A percentile compares a stretch with the other conserved stretches of the same genome.
phyloP scores from a whole-genome alignment of 1,284 basidiomycete species.

The Leccinum subrobustum region DNA sequence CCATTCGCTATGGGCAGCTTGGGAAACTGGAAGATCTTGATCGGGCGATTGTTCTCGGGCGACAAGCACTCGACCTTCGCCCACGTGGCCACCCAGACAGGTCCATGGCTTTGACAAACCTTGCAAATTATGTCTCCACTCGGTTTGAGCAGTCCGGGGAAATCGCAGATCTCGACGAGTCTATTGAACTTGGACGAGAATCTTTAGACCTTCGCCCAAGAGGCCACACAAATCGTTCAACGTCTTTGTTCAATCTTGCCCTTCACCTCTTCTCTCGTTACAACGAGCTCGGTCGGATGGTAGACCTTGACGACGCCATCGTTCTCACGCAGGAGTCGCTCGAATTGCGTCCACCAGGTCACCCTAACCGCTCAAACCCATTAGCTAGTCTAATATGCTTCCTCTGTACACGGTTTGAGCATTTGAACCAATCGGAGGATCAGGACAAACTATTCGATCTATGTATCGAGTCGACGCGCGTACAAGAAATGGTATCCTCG shows the following conservation, averaged over 20 bases:
- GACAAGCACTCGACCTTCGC: neutral
- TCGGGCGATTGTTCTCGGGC: too few relatives aligned
- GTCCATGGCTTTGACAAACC: neutral
- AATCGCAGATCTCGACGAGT: neutral
- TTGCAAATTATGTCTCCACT: neutral
- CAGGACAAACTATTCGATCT: neutral
- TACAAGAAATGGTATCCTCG: neutral
- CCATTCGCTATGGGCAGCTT: too few relatives aligned
- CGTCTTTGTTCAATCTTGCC: neutral
- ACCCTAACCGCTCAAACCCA: neutral
- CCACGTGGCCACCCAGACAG: neutral
- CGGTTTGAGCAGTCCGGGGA: neutral
- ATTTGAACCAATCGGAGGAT: neutral
- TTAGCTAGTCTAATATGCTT: neutral
- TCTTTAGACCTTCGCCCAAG: neutral
- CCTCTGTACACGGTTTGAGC: neutral
- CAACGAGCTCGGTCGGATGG: neutral
- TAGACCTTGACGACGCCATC: neutral
- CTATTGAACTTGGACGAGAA: neutral
- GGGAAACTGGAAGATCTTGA: too few relatives aligned
- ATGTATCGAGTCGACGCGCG: neutral
- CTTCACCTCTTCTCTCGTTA: neutral
- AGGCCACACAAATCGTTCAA: neutral
- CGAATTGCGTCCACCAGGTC: neutral
- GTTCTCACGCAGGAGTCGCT: neutral